Percentiles rank a stretch among this genome's conserved stretches.
These are phyloP conservation scores for Zoysia japonica DNA, from an alignment of 176 grass and related monocot genomes.

Conservation along the genomic window DNA sequence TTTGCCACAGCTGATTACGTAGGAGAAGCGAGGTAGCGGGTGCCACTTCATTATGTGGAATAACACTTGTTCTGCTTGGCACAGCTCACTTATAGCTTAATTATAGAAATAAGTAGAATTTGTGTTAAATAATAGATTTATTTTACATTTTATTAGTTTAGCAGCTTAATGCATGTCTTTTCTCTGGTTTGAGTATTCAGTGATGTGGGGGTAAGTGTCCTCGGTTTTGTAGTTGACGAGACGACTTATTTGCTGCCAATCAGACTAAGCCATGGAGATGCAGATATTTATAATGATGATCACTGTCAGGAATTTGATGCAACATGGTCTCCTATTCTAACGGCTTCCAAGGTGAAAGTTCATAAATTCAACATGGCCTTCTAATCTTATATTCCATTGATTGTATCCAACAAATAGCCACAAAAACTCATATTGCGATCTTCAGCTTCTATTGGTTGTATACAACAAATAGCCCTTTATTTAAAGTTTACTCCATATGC, in stretches of 20 bases:
- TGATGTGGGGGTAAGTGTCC: neutral
- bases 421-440: neutral
- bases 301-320: neutral
- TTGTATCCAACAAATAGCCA: neutral
- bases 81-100: too few relatives aligned
- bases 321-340: neutral
- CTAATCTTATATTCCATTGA: neutral
- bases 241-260: conserved; percentile 21
- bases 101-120: too few relatives aligned
- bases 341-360: neutral
- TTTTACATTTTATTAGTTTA: too few relatives aligned
- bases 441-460: neutral
- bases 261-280: neutral
- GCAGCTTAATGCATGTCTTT: neutral
- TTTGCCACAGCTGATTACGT: too few relatives aligned
- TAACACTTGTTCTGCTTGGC: too few relatives aligned
- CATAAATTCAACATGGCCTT: neutral
- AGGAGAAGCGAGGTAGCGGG: too few relatives aligned
- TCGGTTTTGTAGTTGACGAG: conserved; percentile 51
- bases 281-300: neutral
- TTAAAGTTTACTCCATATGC: neutral
- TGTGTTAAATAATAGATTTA: too few relatives aligned
- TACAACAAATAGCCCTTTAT: neutral
- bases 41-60: too few relatives aligned
- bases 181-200: conserved; percentile 22